A percentile compares a stretch with the other conserved stretches of the same genome.
Conservation (phyloP, 2,329 filamentous ascomycete genomes). For the Trichoderma polysporum region DNA sequence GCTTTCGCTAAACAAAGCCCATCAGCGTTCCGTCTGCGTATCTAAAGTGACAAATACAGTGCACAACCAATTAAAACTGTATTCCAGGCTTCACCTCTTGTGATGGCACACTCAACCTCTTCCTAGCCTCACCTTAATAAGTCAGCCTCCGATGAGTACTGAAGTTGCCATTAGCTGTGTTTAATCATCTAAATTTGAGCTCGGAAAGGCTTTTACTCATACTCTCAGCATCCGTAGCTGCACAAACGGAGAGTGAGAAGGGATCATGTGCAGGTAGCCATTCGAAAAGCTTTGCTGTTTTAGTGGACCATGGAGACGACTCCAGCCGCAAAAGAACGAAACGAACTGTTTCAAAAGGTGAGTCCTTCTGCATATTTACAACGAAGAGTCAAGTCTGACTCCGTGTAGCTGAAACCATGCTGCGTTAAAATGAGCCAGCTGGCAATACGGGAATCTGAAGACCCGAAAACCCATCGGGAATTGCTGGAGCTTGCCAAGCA, state of each 20-base stretch:
- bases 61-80: background rate
- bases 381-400: constrained; percentile 6
- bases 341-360: constrained; percentile 41
- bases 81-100: background rate
- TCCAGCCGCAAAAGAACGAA: constrained; percentile 27
- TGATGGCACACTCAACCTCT: background rate
- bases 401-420: constrained; percentile 58
- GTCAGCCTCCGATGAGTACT: background rate
- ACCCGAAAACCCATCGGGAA: constrained; percentile 41
- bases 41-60: background rate
- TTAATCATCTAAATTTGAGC: background rate
- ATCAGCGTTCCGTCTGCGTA: background rate
- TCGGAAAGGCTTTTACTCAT: background rate
- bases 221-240: background rate
- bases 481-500: constrained; percentile 47
- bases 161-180: background rate
- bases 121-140: background rate
- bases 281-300: constrained; percentile 15
- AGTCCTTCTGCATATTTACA: background rate
- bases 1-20: background rate
- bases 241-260: background rate
- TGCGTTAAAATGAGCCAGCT: constrained; percentile 61
- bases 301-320: constrained; percentile 24
- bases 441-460: constrained; percentile 49
- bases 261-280: constrained; percentile 16